Conservation (phyloP, 257 asterid species). For the Thymus mandschuricus region DNA sequence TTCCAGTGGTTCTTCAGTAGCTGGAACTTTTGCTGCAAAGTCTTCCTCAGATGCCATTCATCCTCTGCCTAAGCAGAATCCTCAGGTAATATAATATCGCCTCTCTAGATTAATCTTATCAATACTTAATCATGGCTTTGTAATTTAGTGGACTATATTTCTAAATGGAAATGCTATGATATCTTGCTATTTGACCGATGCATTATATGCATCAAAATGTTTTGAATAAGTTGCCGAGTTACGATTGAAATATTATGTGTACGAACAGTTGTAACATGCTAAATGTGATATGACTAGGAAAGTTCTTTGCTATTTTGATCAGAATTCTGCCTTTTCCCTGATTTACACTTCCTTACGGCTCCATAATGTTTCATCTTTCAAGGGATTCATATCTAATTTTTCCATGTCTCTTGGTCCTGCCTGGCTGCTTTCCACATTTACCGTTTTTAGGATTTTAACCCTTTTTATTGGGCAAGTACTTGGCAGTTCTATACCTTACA, state of each 20-base stretch:
- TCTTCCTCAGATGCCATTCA: conserved; percentile 41
- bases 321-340: not conserved
- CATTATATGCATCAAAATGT: not conserved
- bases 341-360: not conserved
- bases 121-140: conserved; percentile 3
- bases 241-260: not conserved
- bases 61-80: conserved; percentile 36
- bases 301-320: conserved; percentile 10
- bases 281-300: not conserved
- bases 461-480: not conserved
- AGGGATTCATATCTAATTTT: not conserved
- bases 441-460: not conserved
- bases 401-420: not conserved
- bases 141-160: conserved; percentile 10
- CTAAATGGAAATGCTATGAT: not conserved
- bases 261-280: not conserved
- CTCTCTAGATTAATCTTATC: conserved; percentile 3
- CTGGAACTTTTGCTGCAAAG: conserved; percentile 51
- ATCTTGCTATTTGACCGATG: not conserved
- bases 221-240: conserved; percentile 6
- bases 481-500: conserved; percentile 21
- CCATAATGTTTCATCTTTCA: not conserved
- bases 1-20: conserved; percentile 51
- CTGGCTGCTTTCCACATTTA: conserved; percentile 7
- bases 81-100: conserved; percentile 40